Base-by-base conservation (phyloP, 2,329 filamentous ascomycete species). In the Pseudocercospora macadamiae region DNA sequence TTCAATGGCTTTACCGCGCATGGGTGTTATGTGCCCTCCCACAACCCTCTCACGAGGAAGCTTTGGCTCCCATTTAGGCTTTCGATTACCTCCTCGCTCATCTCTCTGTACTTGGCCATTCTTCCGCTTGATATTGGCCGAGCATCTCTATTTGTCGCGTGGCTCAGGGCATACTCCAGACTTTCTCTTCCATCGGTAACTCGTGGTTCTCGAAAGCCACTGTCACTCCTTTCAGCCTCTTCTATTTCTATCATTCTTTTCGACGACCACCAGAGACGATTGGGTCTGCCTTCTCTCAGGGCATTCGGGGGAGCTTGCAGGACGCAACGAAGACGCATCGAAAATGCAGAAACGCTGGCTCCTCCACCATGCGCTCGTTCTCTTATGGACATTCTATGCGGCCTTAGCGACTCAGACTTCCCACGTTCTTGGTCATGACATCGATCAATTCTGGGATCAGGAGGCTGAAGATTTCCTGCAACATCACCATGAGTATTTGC, bases 1-100 rank as follows among this genome's bases (percentile, higher is more conserved):
- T 49, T 14, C 47, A 49, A 49, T 49, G 26, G 47, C 26, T 21
- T 30, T 14, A 23, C 10, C n/a, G 10, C n/a, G 26, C 47, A 49
- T 49, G 47, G 45, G 26, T 49, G 26, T 49, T 18, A n/a, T 48
- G 44, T 28, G 25, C 44, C 44, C 44, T 30, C n/a, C n/a, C n/a
- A n/a, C 6, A 32, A 32, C 28, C 26, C 44, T n/a, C 6, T 23
- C 23, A 28, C 23, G 42, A 47, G n/a, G n/a, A 28, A 16, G 25
- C 25, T 49, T 30, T 32, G 28, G 26, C 47, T 12, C 10, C 18
- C 47, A 34, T 49, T 49, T 49, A 49, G 26, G 19, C 16, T 18
- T 49, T 18, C 26, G 28, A 32, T 47, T 47, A n/a, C 19, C 42
- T 26, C 42, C 42, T 47, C 42, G 23, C 42, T 47, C 42, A 47